These are phyloP conservation scores for Fusarium begoniae DNA, from an alignment of 2,329 filamentous ascomycete species.

Conservation along the genomic window DNA sequence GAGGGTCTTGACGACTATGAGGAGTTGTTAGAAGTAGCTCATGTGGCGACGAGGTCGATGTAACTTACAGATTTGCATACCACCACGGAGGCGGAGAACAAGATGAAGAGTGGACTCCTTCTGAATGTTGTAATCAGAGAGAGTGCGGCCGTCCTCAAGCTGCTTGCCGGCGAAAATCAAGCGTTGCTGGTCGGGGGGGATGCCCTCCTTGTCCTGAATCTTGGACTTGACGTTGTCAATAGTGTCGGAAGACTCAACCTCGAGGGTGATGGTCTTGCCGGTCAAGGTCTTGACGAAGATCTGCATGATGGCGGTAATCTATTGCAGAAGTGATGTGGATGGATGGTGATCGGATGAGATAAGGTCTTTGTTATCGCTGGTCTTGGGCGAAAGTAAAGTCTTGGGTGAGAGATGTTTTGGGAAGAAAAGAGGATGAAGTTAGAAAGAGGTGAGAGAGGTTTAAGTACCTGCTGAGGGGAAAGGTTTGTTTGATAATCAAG, in stretches of 20 bases:
- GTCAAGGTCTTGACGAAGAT: conserved; percentile 99
- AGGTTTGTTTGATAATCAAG: conserved; percentile 39
- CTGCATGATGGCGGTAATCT: conserved; percentile 74
- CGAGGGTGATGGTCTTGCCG: conserved; percentile 65
- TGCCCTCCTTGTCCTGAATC: conserved; percentile 99
- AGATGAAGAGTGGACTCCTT: conserved; percentile 77
- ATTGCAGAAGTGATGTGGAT: conserved; percentile 37
- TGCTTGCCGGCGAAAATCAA: conserved; percentile 98
- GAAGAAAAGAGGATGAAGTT: conserved; percentile 19
- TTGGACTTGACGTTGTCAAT: conserved; percentile 98
- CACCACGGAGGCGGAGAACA: conserved; percentile 75
- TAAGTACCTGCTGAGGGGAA: conserved; percentile 43
- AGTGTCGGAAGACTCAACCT: conserved; percentile 90
- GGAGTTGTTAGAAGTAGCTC: conserved; percentile 22
- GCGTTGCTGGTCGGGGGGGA: conserved; percentile 95
- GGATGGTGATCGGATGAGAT: conserved; percentile 24
- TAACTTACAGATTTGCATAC: conserved; percentile 71
- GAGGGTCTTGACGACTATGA: conserved; percentile 77
- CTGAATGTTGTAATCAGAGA: conserved; percentile 67
- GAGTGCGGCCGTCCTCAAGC: conserved; percentile 82
- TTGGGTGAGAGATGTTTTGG: conserved; percentile 19
- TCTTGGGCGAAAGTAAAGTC: conserved; percentile 16
- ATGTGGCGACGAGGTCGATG: neutral
- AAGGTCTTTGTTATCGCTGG: conserved; percentile 5
- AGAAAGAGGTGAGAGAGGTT: conserved; percentile 41